Conservation (phyloP, 2,329 filamentous ascomycete genomes). For the Achaetomium macrosporum region DNA sequence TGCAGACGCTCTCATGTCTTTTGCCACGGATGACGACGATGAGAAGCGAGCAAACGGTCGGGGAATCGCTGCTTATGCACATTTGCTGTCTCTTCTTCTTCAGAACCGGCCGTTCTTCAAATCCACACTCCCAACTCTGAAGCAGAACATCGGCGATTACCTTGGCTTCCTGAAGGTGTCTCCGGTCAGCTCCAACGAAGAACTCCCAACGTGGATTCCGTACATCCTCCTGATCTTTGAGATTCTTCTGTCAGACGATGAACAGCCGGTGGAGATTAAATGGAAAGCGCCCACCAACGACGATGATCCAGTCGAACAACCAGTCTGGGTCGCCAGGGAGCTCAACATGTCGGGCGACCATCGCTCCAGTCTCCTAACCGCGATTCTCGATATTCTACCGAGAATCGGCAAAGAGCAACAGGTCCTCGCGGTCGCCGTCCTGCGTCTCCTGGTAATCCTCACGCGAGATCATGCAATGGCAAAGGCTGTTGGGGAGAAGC, state of each 20-base stretch:
- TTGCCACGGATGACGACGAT: constrained; percentile 51
- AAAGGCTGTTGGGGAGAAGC: constrained; percentile 72
- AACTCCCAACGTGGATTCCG: constrained; percentile 86
- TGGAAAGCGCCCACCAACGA: constrained; percentile 58
- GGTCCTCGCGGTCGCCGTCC: constrained; percentile 72
- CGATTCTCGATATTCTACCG: constrained; percentile 77
- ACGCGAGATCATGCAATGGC: constrained; percentile 75
- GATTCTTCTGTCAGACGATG: constrained; percentile 82
- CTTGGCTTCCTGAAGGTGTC: constrained; percentile 72
- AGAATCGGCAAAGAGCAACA: constrained; percentile 85
- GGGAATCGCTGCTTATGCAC: constrained; percentile 79
- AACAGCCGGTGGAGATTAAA: constrained; percentile 66
- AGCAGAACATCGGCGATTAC: constrained; percentile 69
- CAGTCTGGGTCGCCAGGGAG: constrained; percentile 55
- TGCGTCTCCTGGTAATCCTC: constrained; percentile 79
- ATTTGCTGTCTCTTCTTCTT: constrained; percentile 81
- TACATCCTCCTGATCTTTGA: constrained; percentile 88
- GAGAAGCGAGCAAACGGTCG: constrained; percentile 57
- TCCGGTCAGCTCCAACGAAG: constrained; percentile 61
- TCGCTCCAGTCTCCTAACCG: constrained; percentile 65
- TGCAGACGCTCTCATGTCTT: constrained; percentile 73
- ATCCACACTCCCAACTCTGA: constrained; percentile 66
- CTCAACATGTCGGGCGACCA: constrained; percentile 58
- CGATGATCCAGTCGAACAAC: constrained; percentile 43
- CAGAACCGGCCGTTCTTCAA: constrained; percentile 76